Evolutionary conservation across 371 early-diverging fungal species (phyloP).

Genomic region (Circinella umbellata): DNA sequence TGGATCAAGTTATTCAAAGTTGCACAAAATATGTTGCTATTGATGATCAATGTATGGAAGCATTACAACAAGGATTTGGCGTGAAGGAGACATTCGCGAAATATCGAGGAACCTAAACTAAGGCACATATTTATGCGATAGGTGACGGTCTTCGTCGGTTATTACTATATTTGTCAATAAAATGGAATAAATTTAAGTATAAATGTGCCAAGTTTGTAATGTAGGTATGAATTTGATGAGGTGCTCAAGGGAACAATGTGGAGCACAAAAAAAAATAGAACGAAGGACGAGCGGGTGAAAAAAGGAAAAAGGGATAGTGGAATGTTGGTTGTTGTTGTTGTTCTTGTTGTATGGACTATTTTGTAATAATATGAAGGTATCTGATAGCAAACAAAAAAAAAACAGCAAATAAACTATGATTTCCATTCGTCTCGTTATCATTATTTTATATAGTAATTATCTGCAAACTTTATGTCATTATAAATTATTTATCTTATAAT

Average conservation of each 20-base stretch:
- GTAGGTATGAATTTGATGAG: no score
- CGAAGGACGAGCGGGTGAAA: neutral
- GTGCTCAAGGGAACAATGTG: no score
- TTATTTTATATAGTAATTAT: no score
- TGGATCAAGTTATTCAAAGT: constrained; percentile 59
- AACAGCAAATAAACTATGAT: neutral
- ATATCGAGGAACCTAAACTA: constrained; percentile 49
- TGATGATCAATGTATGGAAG: constrained; percentile 76
- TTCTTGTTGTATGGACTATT: no score
- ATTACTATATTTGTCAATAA: neutral
- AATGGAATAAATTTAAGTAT: neutral
- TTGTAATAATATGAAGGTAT: neutral
- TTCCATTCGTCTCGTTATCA: no score
- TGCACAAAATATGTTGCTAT: constrained; percentile 60
- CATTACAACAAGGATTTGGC: constrained; percentile 61
- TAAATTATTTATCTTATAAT: no score
- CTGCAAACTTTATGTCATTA: no score
- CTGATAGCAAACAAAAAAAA: constrained; percentile 1
- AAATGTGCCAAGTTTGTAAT: neutral
- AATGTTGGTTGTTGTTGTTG: no score
- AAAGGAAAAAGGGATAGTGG: neutral
- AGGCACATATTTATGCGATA: no score
- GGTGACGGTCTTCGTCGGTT: no score
- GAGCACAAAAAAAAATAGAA: no score
- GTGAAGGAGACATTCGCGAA: constrained; percentile 74